Evolutionary conservation across 345 rosid genomes (phyloP).

Genomic region (Eutrema yunnanense): DNA sequence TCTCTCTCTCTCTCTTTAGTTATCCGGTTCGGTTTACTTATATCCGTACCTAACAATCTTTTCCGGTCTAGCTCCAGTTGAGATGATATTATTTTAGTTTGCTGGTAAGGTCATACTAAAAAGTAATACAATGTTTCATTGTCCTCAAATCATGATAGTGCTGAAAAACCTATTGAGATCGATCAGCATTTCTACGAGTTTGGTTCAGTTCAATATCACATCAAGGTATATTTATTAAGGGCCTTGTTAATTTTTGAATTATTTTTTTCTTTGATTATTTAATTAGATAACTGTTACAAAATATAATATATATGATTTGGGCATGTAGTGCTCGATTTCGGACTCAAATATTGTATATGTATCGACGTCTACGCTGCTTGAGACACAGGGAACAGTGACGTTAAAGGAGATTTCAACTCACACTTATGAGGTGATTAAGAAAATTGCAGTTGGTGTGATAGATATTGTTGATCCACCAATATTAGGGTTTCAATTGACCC

Average conservation of each 20-base stretch:
- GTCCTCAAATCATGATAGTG: constrained; percentile 40
- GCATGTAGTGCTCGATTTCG: constrained; percentile 50
- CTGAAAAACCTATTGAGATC: constrained; percentile 50
- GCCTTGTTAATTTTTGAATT: not conserved
- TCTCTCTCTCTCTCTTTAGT: not conserved
- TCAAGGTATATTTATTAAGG: constrained; percentile 42
- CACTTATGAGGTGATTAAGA: constrained; percentile 39
- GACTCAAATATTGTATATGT: constrained; percentile 44
- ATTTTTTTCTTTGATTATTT: not conserved
- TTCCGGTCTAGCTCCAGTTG: not conserved
- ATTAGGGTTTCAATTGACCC: constrained; percentile 84
- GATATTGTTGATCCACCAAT: constrained; percentile 69
- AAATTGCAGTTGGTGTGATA: constrained; percentile 43
- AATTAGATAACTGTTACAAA: not conserved
- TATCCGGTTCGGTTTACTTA: not conserved
- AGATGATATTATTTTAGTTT: not conserved
- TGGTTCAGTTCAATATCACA: constrained; percentile 73
- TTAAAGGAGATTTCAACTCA: constrained; percentile 40
- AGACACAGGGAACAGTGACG: constrained; percentile 41
- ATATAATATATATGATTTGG: not conserved
- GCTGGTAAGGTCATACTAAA: not conserved
- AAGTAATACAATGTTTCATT: not conserved
- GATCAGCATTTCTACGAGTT: constrained; percentile 75
- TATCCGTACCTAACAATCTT: not conserved
- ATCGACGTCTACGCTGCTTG: constrained; percentile 57